These are phyloP conservation scores for Fusarium anthophilum DNA, from an alignment of 2,329 filamentous ascomycete genomes.

Conservation along the genomic window DNA sequence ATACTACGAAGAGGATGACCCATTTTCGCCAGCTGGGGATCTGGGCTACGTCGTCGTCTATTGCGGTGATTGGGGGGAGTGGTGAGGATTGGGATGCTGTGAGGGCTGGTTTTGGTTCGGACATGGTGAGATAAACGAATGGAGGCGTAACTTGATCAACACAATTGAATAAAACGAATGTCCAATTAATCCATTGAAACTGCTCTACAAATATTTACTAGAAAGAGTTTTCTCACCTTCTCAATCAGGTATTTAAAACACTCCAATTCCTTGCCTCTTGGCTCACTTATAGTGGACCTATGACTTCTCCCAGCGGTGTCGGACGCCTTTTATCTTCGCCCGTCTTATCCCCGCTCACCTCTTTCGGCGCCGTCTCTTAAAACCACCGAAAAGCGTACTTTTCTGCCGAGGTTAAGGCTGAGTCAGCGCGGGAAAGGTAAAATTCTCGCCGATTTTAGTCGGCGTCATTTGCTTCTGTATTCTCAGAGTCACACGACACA, in stretches of 20 bases:
- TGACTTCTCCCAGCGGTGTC: conserved; percentile 27
- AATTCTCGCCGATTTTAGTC: conserved; percentile 1
- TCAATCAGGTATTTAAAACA: background rate
- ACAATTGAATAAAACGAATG: background rate
- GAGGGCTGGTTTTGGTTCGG: conserved; percentile 15
- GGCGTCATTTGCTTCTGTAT: conserved; percentile 9
- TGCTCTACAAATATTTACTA: background rate
- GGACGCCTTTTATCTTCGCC: background rate
- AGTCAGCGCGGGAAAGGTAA: conserved; percentile 31
- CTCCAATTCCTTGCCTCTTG: background rate
- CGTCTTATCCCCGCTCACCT: background rate
- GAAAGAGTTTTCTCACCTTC: background rate
- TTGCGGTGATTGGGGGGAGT: background rate
- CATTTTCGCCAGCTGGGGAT: conserved; percentile 40
- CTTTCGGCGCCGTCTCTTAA: background rate
- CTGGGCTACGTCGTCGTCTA: conserved; percentile 36
- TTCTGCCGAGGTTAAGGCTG: conserved; percentile 26
- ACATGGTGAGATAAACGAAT: background rate
- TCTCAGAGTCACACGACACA: conserved; percentile 24
- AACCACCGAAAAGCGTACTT: conserved; percentile 16
- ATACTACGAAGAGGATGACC: conserved; percentile 43
- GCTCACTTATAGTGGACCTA: background rate
- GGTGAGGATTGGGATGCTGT: background rate
- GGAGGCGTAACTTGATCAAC: background rate
- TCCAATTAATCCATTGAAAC: no score